A percentile compares a stretch with the other conserved stretches of the same genome.
Evolutionary conservation across 805 yeast genomes (phyloP).

Genomic region (Kregervanrija fluxuum): DNA sequence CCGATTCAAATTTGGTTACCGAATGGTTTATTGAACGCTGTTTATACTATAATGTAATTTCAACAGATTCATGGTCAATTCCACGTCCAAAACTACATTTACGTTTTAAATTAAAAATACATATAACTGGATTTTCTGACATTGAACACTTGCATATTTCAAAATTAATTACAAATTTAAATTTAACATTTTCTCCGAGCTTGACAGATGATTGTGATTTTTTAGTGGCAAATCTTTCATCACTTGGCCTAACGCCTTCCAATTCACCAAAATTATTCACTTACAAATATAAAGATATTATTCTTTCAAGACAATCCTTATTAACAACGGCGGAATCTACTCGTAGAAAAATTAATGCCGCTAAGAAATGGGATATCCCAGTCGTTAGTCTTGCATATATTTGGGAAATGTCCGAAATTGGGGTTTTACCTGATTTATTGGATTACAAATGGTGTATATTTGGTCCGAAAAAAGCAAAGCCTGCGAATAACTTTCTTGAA

Average conservation of each 20-base stretch:
- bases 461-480: slow-evolving; percentile 27
- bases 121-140: slow-evolving; percentile 25
- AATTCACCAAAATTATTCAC: slow-evolving; percentile 37
- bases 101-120: slow-evolving; percentile 27
- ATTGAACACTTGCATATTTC: slow-evolving; percentile 29
- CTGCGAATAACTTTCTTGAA: slow-evolving; percentile 17
- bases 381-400: slow-evolving; percentile 48
- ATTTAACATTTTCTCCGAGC: slow-evolving; percentile 42
- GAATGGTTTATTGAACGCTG: slow-evolving; percentile 30
- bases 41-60: slow-evolving; percentile 13
- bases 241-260: slow-evolving; percentile 33
- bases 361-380: slow-evolving; percentile 51
- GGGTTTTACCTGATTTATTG: slow-evolving; percentile 33
- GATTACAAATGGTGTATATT: slow-evolving; percentile 50
- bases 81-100: slow-evolving; percentile 21
- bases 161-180: slow-evolving; percentile 50
- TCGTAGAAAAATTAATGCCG: slow-evolving; percentile 48
- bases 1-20: slow-evolving; percentile 23
- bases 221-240: slow-evolving; percentile 44
- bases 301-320: slow-evolving; percentile 8
- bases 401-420: slow-evolving; percentile 41
- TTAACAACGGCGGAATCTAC: slow-evolving; percentile 30
- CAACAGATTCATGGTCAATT: slow-evolving; percentile 22
- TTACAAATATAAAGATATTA: slow-evolving; percentile 28
- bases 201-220: slow-evolving; percentile 48